Percentiles rank a stretch among this genome's conserved stretches.
These are phyloP conservation scores for Fabrea salina DNA, from an alignment of 169 alveolate species.

Conservation along the genomic window DNA sequence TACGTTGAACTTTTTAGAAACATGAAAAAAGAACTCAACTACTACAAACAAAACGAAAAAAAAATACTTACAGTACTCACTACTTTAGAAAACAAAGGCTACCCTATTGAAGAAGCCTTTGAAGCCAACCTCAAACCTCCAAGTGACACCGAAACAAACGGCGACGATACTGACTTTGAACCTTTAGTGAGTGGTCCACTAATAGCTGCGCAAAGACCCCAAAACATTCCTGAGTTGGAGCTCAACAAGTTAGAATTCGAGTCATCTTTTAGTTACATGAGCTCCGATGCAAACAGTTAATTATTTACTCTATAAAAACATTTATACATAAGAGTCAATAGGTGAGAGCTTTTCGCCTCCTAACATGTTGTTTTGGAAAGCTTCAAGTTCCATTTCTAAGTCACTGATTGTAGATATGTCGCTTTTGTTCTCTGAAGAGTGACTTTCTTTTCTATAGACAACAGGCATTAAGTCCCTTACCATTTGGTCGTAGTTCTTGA, in stretches of 20 bases:
- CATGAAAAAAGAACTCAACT: conserved; percentile 7
- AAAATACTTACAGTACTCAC: not conserved
- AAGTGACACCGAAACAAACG: too few species aligned
- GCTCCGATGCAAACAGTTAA: too few species aligned
- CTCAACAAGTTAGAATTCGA: not conserved
- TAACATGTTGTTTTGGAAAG: not conserved
- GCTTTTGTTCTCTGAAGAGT: not conserved
- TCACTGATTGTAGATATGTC: not conserved
- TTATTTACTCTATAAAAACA: too few species aligned
- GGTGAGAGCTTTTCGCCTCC: not conserved
- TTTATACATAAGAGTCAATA: too few species aligned
- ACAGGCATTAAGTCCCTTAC: not conserved
- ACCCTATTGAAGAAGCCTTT: conserved; percentile 27
- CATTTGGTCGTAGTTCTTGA: conserved; percentile 6
- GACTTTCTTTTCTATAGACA: not conserved
- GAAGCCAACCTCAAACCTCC: too few species aligned
- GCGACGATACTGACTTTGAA: conserved; percentile 2
- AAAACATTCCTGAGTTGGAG: not conserved
- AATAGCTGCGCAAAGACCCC: conserved; percentile 8
- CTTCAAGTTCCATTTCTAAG: not conserved
- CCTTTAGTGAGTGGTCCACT: conserved; percentile 11
- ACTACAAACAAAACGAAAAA: not conserved
- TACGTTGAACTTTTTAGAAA: not conserved
- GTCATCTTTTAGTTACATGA: too few species aligned
- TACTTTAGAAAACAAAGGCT: conserved; percentile 13